These are phyloP conservation scores for Carnegiea gigantea DNA, from an alignment of 179 eudicot species.

Conservation along the genomic window DNA sequence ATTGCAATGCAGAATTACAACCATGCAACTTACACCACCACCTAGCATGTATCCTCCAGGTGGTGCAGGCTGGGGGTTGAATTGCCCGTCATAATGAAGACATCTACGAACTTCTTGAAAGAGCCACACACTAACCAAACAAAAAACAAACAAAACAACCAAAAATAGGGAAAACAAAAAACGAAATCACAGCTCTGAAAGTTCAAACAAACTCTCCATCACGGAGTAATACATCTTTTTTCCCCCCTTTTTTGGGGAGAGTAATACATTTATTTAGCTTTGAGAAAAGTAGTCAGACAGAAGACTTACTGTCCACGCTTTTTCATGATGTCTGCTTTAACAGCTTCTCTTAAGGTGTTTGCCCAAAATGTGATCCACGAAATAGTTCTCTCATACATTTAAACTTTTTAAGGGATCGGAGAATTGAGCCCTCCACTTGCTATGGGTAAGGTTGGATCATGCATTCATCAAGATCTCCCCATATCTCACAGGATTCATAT, in stretches of 20 bases:
- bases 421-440: background rate
- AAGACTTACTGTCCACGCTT: background rate
- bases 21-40: background rate
- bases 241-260: too few species aligned
- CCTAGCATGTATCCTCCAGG: background rate
- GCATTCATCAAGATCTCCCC: background rate
- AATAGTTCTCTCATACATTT: background rate
- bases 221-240: background rate
- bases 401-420: background rate
- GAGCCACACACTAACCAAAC: background rate
- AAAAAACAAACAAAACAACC: too few species aligned
- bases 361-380: background rate
- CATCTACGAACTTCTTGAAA: background rate
- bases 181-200: background rate
- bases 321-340: background rate
- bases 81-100: background rate
- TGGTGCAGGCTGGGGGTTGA: background rate
- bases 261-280: background rate
- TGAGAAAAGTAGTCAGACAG: background rate
- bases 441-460: background rate
- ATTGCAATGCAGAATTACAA: background rate
- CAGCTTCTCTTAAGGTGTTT: background rate
- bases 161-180: too few species aligned
- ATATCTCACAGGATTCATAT: background rate
- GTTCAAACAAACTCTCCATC: background rate